A percentile compares a stretch with the other conserved stretches of the same genome.
phyloP scores from a whole-genome alignment of 495 filamentous ascomycete species.

The Penicillium cinerascens region DNA sequence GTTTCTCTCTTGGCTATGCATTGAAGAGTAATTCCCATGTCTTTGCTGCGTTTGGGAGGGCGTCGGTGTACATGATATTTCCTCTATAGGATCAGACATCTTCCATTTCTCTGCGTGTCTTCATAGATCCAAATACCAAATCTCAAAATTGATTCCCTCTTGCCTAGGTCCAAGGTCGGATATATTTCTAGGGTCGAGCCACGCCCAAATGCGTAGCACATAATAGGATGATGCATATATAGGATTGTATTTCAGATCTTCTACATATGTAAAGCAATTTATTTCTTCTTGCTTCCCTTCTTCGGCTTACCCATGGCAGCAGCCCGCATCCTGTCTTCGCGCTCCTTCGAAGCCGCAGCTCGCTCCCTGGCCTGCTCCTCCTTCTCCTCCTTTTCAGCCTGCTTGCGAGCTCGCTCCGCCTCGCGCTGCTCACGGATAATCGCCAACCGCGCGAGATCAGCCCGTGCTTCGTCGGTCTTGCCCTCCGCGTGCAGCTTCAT shows the following conservation, averaged over 20 bases:
- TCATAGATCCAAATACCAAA: slow-evolving; percentile 14
- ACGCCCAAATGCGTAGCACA: background rate
- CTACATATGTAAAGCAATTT: background rate
- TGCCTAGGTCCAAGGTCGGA: background rate
- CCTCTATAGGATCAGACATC: slow-evolving; percentile 7
- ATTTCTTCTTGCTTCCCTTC: slow-evolving; percentile 41
- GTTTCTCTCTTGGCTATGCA: slow-evolving; percentile 18
- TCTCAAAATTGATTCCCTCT: background rate
- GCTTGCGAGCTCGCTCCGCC: slow-evolving; percentile 74
- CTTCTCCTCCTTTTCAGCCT: slow-evolving; percentile 74
- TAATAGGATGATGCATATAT: background rate
- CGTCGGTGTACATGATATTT: slow-evolving; percentile 21
- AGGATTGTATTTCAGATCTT: background rate
- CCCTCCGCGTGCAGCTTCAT: slow-evolving; percentile 92
- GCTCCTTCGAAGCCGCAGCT: slow-evolving; percentile 28
- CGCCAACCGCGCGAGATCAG: slow-evolving; percentile 81
- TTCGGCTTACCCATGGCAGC: slow-evolving; percentile 32
- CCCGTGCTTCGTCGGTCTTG: slow-evolving; percentile 93
- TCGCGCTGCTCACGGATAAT: slow-evolving; percentile 83
- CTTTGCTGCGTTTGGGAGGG: slow-evolving; percentile 7
- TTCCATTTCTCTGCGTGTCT: slow-evolving; percentile 3
- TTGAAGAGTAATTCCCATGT: slow-evolving; percentile 10
- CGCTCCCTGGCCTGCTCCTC: slow-evolving; percentile 55
- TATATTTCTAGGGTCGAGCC: background rate
- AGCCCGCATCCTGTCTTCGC: slow-evolving; percentile 33